Evolutionary conservation across 129 eudicot genomes (phyloP).

Genomic region (Tagetes erecta): DNA sequence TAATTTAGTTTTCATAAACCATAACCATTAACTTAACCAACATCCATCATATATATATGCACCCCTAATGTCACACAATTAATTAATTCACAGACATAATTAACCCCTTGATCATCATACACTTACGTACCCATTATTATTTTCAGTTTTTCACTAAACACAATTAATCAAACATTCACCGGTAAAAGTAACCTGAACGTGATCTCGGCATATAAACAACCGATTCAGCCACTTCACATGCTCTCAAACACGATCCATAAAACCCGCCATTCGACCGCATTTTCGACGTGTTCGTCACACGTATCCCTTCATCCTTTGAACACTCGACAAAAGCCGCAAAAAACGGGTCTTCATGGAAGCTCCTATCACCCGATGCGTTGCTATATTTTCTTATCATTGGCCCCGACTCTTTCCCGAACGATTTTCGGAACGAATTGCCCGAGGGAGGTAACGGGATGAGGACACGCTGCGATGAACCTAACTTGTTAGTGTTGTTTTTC

Average conservation of each 20-base stretch:
- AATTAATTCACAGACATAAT: not conserved
- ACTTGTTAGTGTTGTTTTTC: constrained; percentile 15
- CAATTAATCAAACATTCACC: not conserved
- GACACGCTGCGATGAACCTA: constrained; percentile 10
- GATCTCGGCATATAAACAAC: constrained; percentile 58
- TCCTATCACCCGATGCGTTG: not conserved
- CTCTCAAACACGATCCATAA: constrained; percentile 57
- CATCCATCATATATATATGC: not conserved
- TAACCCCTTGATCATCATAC: not conserved
- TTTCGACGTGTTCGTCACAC: constrained; percentile 33
- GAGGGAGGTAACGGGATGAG: constrained; percentile 63
- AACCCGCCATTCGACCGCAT: constrained; percentile 35
- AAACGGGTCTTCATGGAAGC: constrained; percentile 58
- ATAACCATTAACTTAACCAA: not conserved
- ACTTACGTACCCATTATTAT: too few relatives aligned
- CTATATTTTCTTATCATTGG: constrained; percentile 29
- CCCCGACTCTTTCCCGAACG: constrained; percentile 21
- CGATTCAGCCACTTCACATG: constrained; percentile 62
- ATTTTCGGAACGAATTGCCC: constrained; percentile 13
- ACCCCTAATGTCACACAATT: not conserved
- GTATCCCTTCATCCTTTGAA: constrained; percentile 46
- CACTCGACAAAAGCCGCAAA: constrained; percentile 67
- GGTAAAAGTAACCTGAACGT: constrained; percentile 5
- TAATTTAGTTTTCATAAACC: not conserved
- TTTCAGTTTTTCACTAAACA: too few relatives aligned